Evolutionary conservation across 306 rosid genomes (phyloP), one percentile per base, ranked within the genome.

Genomic region (Pachyrhizus erosus): DNA sequence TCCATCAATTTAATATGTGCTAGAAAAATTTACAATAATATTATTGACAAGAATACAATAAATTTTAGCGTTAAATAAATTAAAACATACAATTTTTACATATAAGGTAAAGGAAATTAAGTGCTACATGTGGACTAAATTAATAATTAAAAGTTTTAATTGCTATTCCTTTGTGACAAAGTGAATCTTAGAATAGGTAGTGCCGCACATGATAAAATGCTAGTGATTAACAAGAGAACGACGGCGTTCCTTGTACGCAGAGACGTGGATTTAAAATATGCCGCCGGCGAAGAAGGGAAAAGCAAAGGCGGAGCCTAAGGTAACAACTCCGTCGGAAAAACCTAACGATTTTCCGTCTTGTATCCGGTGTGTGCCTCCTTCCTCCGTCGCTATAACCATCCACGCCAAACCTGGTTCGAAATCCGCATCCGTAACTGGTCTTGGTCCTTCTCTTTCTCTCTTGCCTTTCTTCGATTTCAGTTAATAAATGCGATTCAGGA

Each of bases 401-500:
- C 99, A 91, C 87, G 99, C 99, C 62, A 96, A 93, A 86, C 99
- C 99, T 2, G 99, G 96, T 46, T 91, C 98, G 64, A 96, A 93
- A 80, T 74, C 91, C 45, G 87, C 99, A 55, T 89, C 98, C 76
- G 77, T 95, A 80, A 91, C 99, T n/a, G 97, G 97, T 91, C 34
- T 70, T 37, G n/a, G 4, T 48, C 17, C 54, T 9, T 23, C 43
- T 75, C 26, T 10, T 0, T 12, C 20, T 46, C 4, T 55, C 17
- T 33, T 10, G 6, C 51, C 21, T 65, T 55, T n/a, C 46, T 70
- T 40, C 31, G 42, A 33, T 67, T 33, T 68, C 26, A 14, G 1
- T 34, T 39, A 40, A 33, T 51, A 9, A 48, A 11, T 68, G 23
- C 23, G 55, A 54, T 82, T 61, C 24, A 61, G 4, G 3, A 23